A percentile compares a stretch with the other conserved stretches of the same genome.
Conservation (phyloP, 345 rosid species). For the Syzygium aromaticum region DNA sequence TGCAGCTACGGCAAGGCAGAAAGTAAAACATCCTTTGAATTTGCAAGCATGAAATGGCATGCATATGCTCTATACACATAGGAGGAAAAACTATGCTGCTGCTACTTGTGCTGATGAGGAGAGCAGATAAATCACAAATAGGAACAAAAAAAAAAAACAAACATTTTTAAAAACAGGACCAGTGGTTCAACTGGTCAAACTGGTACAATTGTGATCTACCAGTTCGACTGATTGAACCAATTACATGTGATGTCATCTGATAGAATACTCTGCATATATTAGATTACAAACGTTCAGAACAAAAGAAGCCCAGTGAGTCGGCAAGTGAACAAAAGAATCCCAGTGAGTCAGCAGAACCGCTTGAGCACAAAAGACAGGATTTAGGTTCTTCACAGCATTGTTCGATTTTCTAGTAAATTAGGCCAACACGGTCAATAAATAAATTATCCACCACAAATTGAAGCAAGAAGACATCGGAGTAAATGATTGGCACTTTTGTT, state of each 20-base stretch:
- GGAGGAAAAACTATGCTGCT: neutral
- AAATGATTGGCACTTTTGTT: neutral
- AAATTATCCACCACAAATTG: neutral
- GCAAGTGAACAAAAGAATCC: too few species aligned
- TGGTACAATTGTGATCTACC: neutral
- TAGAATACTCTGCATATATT: neutral
- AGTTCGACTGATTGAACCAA: neutral
- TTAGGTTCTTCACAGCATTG: neutral
- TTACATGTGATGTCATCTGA: neutral
- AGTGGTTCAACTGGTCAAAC: neutral
- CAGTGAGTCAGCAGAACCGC: neutral
- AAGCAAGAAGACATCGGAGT: neutral
- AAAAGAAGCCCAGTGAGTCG: neutral
- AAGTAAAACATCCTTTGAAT: neutral
- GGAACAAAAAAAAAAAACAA: neutral
- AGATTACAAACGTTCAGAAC: neutral
- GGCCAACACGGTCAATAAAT: neutral
- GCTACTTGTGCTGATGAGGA: neutral
- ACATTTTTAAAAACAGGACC: neutral
- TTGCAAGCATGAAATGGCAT: neutral
- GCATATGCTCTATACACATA: neutral
- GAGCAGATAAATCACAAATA: neutral
- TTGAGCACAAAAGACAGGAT: neutral
- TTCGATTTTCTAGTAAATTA: neutral
- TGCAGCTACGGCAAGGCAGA: neutral